Conservation (phyloP, 2,329 filamentous ascomycete genomes). For the Myotisia sp. region DNA sequence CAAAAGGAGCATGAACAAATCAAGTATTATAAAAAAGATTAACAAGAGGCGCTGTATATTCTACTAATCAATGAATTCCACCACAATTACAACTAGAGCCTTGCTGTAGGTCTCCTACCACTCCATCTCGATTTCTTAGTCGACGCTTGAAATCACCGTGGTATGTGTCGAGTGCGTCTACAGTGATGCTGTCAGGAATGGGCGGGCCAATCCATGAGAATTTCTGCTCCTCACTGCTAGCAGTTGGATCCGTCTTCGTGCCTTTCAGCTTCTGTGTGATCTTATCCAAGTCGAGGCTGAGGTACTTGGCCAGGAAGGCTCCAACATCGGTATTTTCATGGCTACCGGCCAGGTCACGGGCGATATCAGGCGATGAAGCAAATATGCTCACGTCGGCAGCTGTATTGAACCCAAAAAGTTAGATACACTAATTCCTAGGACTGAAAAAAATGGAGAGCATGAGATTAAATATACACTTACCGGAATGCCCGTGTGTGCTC, state of each 20-base stretch:
- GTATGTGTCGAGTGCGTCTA: constrained; percentile 30
- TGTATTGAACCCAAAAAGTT: constrained; percentile 12
- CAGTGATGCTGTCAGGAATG: constrained; percentile 23
- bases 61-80: no score
- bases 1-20: background rate
- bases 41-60: constrained; percentile 18
- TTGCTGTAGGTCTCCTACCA: no score
- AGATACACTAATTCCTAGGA: background rate
- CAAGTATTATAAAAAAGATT: constrained; percentile 3
- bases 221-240: constrained; percentile 8
- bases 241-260: constrained; percentile 13
- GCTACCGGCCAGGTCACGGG: constrained; percentile 59
- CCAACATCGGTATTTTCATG: constrained; percentile 93
- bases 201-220: constrained; percentile 30
- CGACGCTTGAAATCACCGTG: constrained; percentile 29
- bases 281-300: constrained; percentile 62
- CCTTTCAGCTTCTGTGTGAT: constrained; percentile 60
- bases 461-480: constrained; percentile 17
- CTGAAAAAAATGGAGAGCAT: background rate
- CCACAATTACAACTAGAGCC: constrained; percentile 24
- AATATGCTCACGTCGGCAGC: constrained; percentile 97
- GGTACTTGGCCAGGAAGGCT: constrained; percentile 61
- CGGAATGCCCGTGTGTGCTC: constrained; percentile 81
- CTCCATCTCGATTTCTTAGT: constrained; percentile 6
- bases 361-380: constrained; percentile 52